Conservation (phyloP, 2,329 filamentous ascomycete genomes). For the Aureobasidium sp. region DNA sequence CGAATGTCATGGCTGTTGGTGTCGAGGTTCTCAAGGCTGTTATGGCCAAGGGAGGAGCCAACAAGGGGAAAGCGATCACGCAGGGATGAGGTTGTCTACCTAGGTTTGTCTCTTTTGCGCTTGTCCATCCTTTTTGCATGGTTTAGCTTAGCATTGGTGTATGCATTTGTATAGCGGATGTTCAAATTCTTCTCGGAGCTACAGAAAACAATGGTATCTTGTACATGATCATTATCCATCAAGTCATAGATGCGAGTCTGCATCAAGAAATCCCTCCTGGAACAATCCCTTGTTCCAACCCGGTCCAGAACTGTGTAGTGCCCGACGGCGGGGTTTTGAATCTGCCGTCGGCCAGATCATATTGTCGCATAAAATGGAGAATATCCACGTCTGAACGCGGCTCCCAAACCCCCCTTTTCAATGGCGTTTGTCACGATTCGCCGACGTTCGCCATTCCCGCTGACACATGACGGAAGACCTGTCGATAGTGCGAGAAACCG, state of each 20-base stretch:
- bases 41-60: background rate
- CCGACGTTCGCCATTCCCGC: too few relatives aligned
- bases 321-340: background rate
- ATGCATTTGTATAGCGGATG: background rate
- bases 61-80: background rate
- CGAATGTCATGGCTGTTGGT: slow-evolving; percentile 62
- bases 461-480: too few relatives aligned
- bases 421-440: too few relatives aligned
- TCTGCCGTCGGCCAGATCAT: background rate
- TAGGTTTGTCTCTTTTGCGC: too few relatives aligned
- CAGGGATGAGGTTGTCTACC: background rate
- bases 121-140: background rate
- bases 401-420: too few relatives aligned
- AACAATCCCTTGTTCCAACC: background rate
- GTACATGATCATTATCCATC: background rate
- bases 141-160: background rate
- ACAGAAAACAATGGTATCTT: background rate
- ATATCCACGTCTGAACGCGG: too few relatives aligned
- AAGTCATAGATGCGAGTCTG: background rate
- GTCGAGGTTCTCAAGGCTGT: slow-evolving; percentile 60
- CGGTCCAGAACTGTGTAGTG: background rate
- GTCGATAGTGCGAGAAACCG: too few relatives aligned
- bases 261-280: background rate
- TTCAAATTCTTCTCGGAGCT: background rate
- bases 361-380: too few relatives aligned